Evolutionary conservation across 352 stramenopile species (phyloP), one percentile per base, ranked within the genome.

Genomic region (Globisporangium cederbergense): DNA sequence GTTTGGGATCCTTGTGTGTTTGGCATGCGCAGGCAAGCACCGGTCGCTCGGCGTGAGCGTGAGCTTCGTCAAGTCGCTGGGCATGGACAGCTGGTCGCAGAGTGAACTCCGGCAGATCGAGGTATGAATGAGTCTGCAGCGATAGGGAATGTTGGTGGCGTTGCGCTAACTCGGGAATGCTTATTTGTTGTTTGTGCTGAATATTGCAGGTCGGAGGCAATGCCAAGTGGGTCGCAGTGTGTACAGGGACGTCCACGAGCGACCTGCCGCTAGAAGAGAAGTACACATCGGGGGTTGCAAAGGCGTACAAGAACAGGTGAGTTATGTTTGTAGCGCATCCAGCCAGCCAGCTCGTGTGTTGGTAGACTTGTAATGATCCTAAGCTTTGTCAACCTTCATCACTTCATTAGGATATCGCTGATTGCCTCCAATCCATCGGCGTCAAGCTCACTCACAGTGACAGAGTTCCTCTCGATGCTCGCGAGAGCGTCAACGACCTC

Each of bases 51-150:
- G 87, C 4, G 87, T 96, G 8, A 73, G 76, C 51, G 81, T 82
- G 58, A 94, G 83, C 70, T 90, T 94, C 63, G 85, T 96, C 72
- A 93, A 93, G 76, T 94, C 85, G 9, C 56, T 96, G 10, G 71
- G 65, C 16, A 94, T 96, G 84, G 87, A 96, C 62, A 75, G 67
- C 9, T 96, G 87, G 85, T 78, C 80, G 9, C 20, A 58, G 8
- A 71, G 25, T 4, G 83, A 95, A 57, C 70, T 79, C 11, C 74
- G 77, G 20, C 65, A 71, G 16, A 68, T 95, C n/a, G 80, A 93
- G 67, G 62, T 79, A 18, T 28, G 54, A 8, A 32, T 18, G 46
- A 7, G 16, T 18, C 25, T 10, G 16, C 14, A 40, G n/a, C 14
- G 30, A 20, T n/a, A 7, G 40, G 40, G 2, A 4, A 46, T 46